These are phyloP conservation scores for Fomitopsis serialis DNA, from an alignment of 768 basidiomycete genomes.

Conservation along the genomic window DNA sequence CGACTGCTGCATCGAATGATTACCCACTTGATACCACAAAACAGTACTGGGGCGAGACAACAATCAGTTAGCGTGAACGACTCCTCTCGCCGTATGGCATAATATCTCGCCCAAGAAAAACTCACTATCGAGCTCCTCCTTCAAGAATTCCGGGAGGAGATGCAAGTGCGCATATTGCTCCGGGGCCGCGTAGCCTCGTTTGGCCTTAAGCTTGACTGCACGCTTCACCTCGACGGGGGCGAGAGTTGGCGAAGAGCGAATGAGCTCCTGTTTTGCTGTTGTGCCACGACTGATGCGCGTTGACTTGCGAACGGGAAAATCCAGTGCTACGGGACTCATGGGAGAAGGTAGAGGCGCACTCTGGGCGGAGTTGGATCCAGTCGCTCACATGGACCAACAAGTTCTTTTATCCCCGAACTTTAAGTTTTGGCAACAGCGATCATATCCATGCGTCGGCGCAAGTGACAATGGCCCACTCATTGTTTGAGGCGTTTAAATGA, in stretches of 20 bases:
- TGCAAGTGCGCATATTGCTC: slow-evolving; percentile 48
- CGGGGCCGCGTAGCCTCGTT: slow-evolving; percentile 44
- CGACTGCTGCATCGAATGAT: background rate
- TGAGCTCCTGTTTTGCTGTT: background rate
- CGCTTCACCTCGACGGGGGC: background rate
- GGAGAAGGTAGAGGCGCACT: no score
- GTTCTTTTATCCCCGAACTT: no score
- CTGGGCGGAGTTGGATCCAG: no score
- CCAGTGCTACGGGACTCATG: no score
- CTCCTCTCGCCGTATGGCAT: background rate
- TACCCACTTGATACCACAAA: slow-evolving; percentile 81
- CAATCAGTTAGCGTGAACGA: background rate
- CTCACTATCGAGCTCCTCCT: slow-evolving; percentile 50
- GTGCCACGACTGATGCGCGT: background rate
- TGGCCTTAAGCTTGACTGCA: slow-evolving; percentile 16
- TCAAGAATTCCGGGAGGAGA: slow-evolving; percentile 47
- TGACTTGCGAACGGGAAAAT: background rate
- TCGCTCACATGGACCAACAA: no score
- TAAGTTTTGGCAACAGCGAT: no score
- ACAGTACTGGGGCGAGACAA: slow-evolving; percentile 46
- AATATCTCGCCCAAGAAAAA: background rate
- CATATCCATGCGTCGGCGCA: no score
- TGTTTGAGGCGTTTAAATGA: no score
- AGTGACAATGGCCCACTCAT: no score
- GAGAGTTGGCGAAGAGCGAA: background rate